Base-by-base conservation (phyloP, 2,329 filamentous ascomycete species). In the Clarireedia hainanense region DNA sequence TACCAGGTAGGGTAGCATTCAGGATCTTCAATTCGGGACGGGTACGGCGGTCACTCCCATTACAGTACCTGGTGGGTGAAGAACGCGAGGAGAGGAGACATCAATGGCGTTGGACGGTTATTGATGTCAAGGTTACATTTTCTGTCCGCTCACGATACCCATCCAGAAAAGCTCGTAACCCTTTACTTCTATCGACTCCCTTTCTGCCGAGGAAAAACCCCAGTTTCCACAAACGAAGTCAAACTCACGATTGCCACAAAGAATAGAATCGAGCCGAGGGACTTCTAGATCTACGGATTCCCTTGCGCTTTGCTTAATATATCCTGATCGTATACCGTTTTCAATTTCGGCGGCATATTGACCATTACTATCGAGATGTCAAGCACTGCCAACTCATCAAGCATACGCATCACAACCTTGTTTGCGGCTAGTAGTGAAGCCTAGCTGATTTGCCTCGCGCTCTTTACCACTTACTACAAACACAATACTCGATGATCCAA, bases 381-480 rank as follows among this genome's bases (percentile, higher is more conserved):
- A 75, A 76, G 79, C 54, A 57, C 49, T 52, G 55, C 55, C 55
- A 57, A 53, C 55, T 78, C 76, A 74, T 78, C 75, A 75, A 79
- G 74, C 74, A 80, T 55, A 55, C 46, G 52, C 52, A 55, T 46
- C 78, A 81, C 60, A 68, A 68, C 64, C 65, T 65, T 65, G 64
- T 70, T 67, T 60, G 61, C 65, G 64, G 65, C 61, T 64, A 60
- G 61, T 62, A 62, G 63, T 61, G 20, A 50, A 37, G 17, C 47
- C 61, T 62, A 61, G 58, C 61, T 62, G 61, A 55, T 57, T 58
- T 65, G 58, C 63, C 60, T 68, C 62, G 59, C 63, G 52, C 61
- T 49, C 62, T 66, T 59, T 58, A 60, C 52, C 60, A 62, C 45
- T 62, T 58, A 50, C 57, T 54, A 55, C 49, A 14, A 56, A 48